Evolutionary conservation across 208 protist species (phyloP), one percentile per base, ranked within the genome.

Genomic region (Leishmania major): DNA sequence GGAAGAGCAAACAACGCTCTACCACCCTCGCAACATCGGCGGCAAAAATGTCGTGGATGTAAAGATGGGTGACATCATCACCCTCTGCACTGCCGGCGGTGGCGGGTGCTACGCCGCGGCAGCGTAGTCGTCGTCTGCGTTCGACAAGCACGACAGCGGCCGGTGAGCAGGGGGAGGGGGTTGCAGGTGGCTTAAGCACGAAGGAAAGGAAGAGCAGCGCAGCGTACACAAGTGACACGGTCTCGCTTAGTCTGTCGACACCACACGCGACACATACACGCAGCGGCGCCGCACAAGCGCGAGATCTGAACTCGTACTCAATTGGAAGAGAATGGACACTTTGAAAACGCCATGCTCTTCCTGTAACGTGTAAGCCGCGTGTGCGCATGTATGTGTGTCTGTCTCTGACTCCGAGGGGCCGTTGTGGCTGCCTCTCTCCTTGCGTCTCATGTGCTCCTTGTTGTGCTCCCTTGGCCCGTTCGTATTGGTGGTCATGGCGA

Each of bases 31-130:
- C 62, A 94, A 94, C 86, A 90, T 91, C 17, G 91, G 91, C 31
- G 91, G 88, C 51, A 92, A 93, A 81, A 94, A 94, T 77, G 80
- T 92, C 35, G 81, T 90, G 35, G 70, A 87, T 10, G 79, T 92
- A 35, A 84, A 87, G 69, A 79, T 83, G 62, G 91, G 91, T 40
- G 91, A 94, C 73, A 91, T 91, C 71, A 86, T 94, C 60, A 92
- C 88, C 66, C 86, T 94, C 70, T 74, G 85, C 66, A 94, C 89
- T 8, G 85, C 87, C 31, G 91, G 91, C 59, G 91, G 91, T 62
- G 91, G 91, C 47, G 91, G 87, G 28, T 94, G 87, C 85, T 88
- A 84, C 78, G 69, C 74, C 31, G 47, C 17, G 5, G 22, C 25
- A 0, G 51, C 55, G 10, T 78, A 47, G 40, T 40, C 73, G 40